A percentile compares a stretch with the other conserved stretches of the same genome.
Conservation (phyloP, 176 grass and related monocot species). For the Paspalum notatum region DNA sequence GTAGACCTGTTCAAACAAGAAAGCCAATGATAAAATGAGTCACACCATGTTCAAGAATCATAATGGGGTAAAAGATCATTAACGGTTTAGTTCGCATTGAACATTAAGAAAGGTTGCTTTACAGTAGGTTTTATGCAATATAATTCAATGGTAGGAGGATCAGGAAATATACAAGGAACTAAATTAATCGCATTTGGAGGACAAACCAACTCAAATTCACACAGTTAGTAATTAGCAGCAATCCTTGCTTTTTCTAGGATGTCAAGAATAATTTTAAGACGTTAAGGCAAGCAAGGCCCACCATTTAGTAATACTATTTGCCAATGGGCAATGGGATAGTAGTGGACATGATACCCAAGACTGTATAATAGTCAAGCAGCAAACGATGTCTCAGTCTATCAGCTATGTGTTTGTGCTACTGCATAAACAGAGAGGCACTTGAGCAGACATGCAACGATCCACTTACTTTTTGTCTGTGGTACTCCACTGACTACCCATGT, state of each 20-base stretch:
- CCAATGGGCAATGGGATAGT: background rate
- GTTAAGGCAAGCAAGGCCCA: background rate
- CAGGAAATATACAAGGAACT: background rate
- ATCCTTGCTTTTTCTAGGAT: background rate
- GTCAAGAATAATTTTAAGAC: background rate
- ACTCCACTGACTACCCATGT: constrained; percentile 81
- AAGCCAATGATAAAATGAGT: background rate
- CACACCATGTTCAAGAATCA: background rate
- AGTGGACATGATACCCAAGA: background rate
- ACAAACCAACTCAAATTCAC: background rate
- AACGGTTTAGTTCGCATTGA: background rate
- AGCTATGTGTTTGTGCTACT: constrained; percentile 9
- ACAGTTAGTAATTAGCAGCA: background rate
- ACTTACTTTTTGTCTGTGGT: constrained; percentile 75
- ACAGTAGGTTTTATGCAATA: background rate
- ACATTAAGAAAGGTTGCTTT: background rate
- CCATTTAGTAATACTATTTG: background rate
- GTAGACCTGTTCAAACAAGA: constrained; percentile 56
- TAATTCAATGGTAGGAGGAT: background rate
- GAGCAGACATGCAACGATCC: constrained; percentile 18
- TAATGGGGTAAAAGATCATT: background rate
- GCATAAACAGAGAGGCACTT: background rate
- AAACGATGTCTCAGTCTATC: background rate
- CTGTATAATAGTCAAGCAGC: background rate
- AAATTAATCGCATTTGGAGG: background rate